These are phyloP conservation scores for Claviceps purpurea DNA, from an alignment of 2,329 filamentous ascomycete genomes.

Conservation along the genomic window DNA sequence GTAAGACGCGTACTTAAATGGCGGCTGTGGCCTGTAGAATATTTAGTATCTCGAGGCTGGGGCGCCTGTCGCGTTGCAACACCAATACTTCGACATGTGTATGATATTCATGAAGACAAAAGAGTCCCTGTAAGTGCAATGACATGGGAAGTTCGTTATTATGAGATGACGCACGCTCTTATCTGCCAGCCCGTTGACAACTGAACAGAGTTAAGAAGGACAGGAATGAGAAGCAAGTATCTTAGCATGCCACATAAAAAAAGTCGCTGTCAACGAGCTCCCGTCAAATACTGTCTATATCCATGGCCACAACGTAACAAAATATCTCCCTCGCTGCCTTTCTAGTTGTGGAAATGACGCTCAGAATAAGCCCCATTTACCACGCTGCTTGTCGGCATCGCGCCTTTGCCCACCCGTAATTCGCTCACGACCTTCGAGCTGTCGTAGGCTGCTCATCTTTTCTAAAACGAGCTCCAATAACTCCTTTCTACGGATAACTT, in stretches of 20 bases:
- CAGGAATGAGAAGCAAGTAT: neutral
- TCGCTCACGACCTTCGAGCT: constrained; percentile 65
- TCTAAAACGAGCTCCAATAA: constrained; percentile 82
- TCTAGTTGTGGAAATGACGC: neutral
- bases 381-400: constrained; percentile 26
- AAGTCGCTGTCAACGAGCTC: no score
- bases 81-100: neutral
- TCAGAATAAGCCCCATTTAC: constrained; percentile 38
- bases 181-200: neutral
- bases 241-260: no score
- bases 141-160: neutral
- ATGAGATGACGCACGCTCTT: neutral
- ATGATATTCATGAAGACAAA: neutral
- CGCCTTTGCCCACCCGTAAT: constrained; percentile 10
- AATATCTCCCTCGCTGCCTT: no score
- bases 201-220: neutral
- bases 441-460: constrained; percentile 86
- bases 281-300: no score
- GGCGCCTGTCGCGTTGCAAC: neutral
- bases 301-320: no score
- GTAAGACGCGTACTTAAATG: neutral
- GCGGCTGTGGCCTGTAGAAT: neutral
- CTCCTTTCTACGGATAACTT: constrained; percentile 85
- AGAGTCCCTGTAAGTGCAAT: neutral
- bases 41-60: neutral